These are phyloP conservation scores for Talaromyces atroroseus DNA, from an alignment of 2,329 filamentous ascomycete genomes.

Conservation along the genomic window DNA sequence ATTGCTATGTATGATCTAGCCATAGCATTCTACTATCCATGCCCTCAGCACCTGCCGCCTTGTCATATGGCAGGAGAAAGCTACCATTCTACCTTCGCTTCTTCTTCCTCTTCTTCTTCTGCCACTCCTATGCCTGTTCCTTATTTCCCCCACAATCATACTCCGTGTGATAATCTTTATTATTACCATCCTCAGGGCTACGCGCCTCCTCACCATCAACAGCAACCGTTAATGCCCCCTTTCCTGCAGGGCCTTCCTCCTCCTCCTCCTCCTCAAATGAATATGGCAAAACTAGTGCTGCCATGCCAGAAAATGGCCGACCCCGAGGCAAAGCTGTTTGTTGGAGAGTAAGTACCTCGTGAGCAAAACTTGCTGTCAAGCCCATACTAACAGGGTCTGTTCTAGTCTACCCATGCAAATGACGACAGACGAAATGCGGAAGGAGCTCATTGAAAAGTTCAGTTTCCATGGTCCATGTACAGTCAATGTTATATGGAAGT, in stretches of 20 bases:
- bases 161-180: not conserved
- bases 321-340: slow-evolving; percentile 10
- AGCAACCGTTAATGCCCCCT: not conserved
- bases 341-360: slow-evolving; percentile 5
- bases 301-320: not conserved
- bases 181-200: not conserved
- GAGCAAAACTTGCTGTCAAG: not conserved
- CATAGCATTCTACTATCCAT: not conserved
- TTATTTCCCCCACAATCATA: not conserved
- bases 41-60: not conserved
- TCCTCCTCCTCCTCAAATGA: not conserved
- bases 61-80: not conserved
- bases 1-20: not conserved
- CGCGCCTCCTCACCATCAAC: not conserved
- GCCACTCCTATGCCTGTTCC: too few relatives aligned
- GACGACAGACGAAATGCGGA: not conserved
- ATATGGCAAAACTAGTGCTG: not conserved
- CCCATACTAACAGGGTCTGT: not conserved
- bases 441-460: not conserved
- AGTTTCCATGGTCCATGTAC: not conserved
- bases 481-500: slow-evolving; percentile 1
- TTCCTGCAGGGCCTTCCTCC: not conserved
- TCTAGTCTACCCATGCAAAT: slow-evolving; percentile 2
- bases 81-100: not conserved
- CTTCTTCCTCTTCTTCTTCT: not conserved